Evolutionary conservation across 345 rosid genomes (phyloP).

Genomic region (Eutrema heterophyllum): DNA sequence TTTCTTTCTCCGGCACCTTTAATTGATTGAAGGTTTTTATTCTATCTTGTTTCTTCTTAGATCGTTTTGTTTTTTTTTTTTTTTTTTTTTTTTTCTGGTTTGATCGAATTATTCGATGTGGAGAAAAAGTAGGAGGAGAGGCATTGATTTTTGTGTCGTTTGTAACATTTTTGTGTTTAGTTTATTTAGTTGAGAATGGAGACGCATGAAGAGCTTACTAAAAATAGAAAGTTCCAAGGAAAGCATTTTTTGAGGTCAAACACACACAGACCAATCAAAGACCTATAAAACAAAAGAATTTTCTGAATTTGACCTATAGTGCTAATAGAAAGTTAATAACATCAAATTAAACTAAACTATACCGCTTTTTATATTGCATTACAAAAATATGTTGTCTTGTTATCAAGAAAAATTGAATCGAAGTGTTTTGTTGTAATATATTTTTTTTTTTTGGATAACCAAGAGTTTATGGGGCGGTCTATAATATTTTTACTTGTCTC

Average conservation of each 20-base stretch:
- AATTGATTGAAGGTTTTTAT: neutral
- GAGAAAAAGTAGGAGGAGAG: slow-evolving; percentile 28
- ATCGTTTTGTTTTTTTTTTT: neutral
- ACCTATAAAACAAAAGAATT: slow-evolving; percentile 2
- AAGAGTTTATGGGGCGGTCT: no score
- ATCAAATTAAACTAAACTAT: neutral
- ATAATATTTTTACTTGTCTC: no score
- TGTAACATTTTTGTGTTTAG: slow-evolving; percentile 23
- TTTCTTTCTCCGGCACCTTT: neutral
- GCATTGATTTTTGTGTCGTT: slow-evolving; percentile 17
- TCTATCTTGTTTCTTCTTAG: slow-evolving; percentile 3
- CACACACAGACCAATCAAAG: slow-evolving; percentile 18
- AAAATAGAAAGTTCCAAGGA: slow-evolving; percentile 18
- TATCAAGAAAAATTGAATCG: no score
- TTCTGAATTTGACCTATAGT: slow-evolving; percentile 5
- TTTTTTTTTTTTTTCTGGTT: neutral
- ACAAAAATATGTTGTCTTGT: neutral
- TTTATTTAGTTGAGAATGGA: slow-evolving; percentile 24
- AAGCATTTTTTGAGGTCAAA: slow-evolving; percentile 29
- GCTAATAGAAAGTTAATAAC: neutral
- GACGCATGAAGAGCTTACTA: slow-evolving; percentile 22
- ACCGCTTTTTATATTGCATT: neutral
- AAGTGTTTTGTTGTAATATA: no score
- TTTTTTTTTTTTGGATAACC: no score
- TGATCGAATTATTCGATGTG: neutral